Base-by-base conservation (phyloP, 1,139 yeast species). In the Meyerozyma elateridarum region DNA sequence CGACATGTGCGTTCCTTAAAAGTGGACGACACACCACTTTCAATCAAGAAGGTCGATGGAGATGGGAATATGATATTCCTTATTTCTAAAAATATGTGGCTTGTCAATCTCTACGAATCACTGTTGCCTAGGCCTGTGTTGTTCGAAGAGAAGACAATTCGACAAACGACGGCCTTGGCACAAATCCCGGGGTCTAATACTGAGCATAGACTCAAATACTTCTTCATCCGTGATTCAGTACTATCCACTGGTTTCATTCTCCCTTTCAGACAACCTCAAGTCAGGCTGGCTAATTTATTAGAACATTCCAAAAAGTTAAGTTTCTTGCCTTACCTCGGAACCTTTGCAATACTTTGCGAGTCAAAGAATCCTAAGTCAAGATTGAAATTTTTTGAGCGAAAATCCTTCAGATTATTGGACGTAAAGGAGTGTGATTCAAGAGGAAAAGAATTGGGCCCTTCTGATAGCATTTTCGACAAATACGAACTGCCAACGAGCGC, bases 221-320 rank as follows among this genome's bases (percentile, higher is more conserved):
- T 66, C 65, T 49, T 70, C 7, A 48, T 72, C 2, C 52, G 79
- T 36, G 76, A 70, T 31, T 78, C 74, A 40, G 81, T 80, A 0
- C 50, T 77, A 13, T 57, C 64, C 19, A 37, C 66, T 2, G 54
- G 68, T 0, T 47, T 53, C 2, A 37, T 73, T 1, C 52, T 39
- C 24, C 45, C 58, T 0, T 61, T 41, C 34, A 54, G 32, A 38
- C 49, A 37, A 17, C 61, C 59, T n/a, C 42, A 48, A 8, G 40
- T 61, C 4, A 54, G 52, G 31, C 71, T 61, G 38, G 38, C 69
- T 0, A 54, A 52, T 13, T 43, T 71, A 2, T 61, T 63, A 0
- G 66, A 60, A 15, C 44, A 62, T 4, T 70, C 75, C 0, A 62
- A 61, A 36, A 47, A 45, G 30, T 20, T 51, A 5, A 22, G 37